Evolutionary conservation across 2,329 filamentous ascomycete species (phyloP).

Genomic region (Claviceps digitariae): DNA sequence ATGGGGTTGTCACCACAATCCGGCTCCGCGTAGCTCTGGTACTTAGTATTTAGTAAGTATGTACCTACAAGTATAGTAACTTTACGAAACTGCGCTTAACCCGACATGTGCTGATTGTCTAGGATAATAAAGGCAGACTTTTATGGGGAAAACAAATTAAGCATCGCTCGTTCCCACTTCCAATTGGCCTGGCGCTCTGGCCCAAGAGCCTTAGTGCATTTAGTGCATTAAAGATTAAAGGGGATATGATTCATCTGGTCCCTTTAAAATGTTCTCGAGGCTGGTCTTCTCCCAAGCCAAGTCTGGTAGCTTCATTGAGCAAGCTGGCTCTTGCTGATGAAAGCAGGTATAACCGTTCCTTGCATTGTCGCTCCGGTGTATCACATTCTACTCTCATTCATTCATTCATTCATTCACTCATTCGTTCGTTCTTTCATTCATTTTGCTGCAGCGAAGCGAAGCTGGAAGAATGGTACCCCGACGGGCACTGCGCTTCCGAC

Average conservation of each 20-base stretch:
- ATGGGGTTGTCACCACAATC: too few relatives aligned
- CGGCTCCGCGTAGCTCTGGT: too few relatives aligned
- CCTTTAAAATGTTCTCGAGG: neutral
- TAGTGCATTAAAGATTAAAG: too few relatives aligned
- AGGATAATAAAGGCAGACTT: neutral
- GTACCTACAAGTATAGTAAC: too few relatives aligned
- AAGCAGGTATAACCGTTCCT: neutral
- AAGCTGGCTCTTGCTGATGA: neutral
- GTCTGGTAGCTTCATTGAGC: neutral
- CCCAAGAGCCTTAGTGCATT: neutral
- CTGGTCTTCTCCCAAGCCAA: neutral
- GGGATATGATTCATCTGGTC: too few relatives aligned
- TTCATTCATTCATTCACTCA: neutral
- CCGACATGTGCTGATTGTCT: neutral
- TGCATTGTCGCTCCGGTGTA: neutral
- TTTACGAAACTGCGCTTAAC: neutral
- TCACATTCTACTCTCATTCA: neutral
- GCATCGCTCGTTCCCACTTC: neutral
- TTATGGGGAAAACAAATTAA: neutral
- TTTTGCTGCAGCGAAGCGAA: neutral
- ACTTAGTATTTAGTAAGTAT: too few relatives aligned
- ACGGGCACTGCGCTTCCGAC: neutral
- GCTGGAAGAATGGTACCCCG: neutral
- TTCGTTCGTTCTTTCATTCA: neutral
- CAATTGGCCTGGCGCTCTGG: neutral